Percentiles rank a stretch among this genome's conserved stretches.
Conservation (phyloP, 2,329 filamentous ascomycete species). For the Ustilaginoidea virens region DNA sequence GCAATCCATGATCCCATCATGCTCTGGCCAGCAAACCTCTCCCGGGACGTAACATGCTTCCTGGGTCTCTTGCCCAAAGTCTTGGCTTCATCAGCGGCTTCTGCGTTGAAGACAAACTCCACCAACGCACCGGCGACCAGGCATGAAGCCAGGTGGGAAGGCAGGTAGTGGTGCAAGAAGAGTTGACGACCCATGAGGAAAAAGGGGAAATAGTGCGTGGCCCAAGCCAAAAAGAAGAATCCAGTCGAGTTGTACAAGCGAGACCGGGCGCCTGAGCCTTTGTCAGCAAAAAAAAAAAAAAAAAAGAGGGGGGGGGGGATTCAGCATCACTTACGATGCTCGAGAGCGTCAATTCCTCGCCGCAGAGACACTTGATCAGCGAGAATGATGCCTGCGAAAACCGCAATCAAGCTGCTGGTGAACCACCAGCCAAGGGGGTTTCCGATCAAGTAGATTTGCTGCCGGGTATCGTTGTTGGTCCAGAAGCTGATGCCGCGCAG, state of each 20-base stretch:
- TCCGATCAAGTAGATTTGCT: conserved; percentile 97
- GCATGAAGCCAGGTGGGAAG: conserved; percentile 79
- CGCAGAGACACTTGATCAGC: conserved; percentile 90
- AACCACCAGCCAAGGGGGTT: conserved; percentile 98
- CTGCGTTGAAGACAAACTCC: conserved; percentile 91
- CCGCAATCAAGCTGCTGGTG: conserved; percentile 76
- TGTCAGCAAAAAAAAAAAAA: background rate
- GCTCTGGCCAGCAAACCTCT: conserved; percentile 68
- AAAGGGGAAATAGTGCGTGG: conserved; percentile 93
- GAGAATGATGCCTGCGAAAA: conserved; percentile 80
- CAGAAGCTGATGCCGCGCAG: conserved; percentile 97
- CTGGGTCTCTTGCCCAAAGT: conserved; percentile 23
- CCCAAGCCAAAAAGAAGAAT: conserved; percentile 98
- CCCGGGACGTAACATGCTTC: conserved; percentile 60
- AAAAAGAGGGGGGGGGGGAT: background rate
- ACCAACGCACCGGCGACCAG: conserved; percentile 82
- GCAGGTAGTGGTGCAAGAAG: conserved; percentile 95
- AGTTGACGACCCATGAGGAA: conserved; percentile 96
- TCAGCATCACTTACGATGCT: conserved; percentile 68
- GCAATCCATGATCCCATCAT: conserved; percentile 69
- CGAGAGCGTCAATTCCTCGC: conserved; percentile 82
- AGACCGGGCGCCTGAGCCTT: conserved; percentile 59
- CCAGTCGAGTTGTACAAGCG: conserved; percentile 96
- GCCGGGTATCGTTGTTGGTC: conserved; percentile 86
- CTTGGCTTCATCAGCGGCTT: conserved; percentile 42